A percentile compares a stretch with the other conserved stretches of the same genome.
Conservation (phyloP, 805 yeast species). For the Metschnikowia similis region DNA sequence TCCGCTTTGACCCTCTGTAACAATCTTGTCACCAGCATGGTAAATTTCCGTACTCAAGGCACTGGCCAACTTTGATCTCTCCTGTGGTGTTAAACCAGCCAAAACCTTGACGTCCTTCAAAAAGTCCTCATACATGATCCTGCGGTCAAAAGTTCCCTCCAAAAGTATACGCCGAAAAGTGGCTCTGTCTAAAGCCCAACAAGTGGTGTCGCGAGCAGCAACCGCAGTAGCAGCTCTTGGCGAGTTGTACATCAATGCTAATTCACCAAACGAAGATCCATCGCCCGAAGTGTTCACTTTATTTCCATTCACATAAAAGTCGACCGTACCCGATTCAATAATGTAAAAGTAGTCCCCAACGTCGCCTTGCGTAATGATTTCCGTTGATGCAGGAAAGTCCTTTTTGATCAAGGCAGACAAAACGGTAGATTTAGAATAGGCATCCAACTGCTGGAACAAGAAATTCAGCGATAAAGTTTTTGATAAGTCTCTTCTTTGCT, state of each 20-base stretch:
- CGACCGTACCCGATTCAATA: slow-evolving; percentile 80
- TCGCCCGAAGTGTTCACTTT: slow-evolving; percentile 73
- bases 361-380: slow-evolving; percentile 84
- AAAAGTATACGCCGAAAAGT: slow-evolving; percentile 88
- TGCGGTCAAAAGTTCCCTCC: slow-evolving; percentile 86
- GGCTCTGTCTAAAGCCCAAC: slow-evolving; percentile 89
- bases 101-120: slow-evolving; percentile 83
- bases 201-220: slow-evolving; percentile 58
- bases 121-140: slow-evolving; percentile 86
- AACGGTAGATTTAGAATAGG: slow-evolving; percentile 69
- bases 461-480: slow-evolving; percentile 76
- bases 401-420: slow-evolving; percentile 82
- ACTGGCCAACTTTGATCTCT: slow-evolving; percentile 89
- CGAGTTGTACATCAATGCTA: slow-evolving; percentile 95
- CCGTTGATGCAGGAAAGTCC: slow-evolving; percentile 50
- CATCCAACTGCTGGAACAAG: slow-evolving; percentile 78
- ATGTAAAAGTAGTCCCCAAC: slow-evolving; percentile 92
- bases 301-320: slow-evolving; percentile 66
- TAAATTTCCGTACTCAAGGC: slow-evolving; percentile 79
- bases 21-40: slow-evolving; percentile 67
- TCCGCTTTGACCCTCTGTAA: slow-evolving; percentile 74
- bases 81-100: slow-evolving; percentile 66
- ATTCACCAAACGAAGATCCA: slow-evolving; percentile 92
- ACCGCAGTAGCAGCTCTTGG: slow-evolving; percentile 95
- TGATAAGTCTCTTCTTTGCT: slow-evolving; percentile 65